These are phyloP conservation scores for Hebeloma cylindrosporum DNA, from an alignment of 768 basidiomycete species.

Conservation along the genomic window DNA sequence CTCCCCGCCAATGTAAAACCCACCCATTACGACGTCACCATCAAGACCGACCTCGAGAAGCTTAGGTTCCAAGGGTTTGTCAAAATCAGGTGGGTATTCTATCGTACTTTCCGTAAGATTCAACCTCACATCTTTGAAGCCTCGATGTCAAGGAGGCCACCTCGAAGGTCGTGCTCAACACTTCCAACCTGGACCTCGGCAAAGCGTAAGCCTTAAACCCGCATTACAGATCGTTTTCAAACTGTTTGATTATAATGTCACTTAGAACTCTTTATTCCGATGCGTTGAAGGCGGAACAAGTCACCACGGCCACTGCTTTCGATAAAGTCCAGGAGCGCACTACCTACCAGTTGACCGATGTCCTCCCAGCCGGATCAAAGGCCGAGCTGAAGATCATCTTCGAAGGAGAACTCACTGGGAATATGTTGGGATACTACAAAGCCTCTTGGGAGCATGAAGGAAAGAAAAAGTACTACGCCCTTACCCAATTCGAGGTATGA, in stretches of 20 bases:
- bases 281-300: slow-evolving; percentile 48
- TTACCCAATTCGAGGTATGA: slow-evolving; percentile 89
- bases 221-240: not conserved
- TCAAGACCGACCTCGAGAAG: slow-evolving; percentile 81
- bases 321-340: slow-evolving; percentile 67
- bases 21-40: slow-evolving; percentile 73
- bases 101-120: not conserved
- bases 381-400: slow-evolving; percentile 72
- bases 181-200: slow-evolving; percentile 56
- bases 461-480: slow-evolving; percentile 63
- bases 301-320: slow-evolving; percentile 44
- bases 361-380: slow-evolving; percentile 66
- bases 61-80: slow-evolving; percentile 76
- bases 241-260: not conserved
- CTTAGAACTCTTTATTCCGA: slow-evolving; percentile 51
- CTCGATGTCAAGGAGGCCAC: slow-evolving; percentile 65
- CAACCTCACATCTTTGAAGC: slow-evolving; percentile 33
- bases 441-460: slow-evolving; percentile 64
- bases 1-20: slow-evolving; percentile 69
- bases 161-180: slow-evolving; percentile 63
- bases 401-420: slow-evolving; percentile 61
- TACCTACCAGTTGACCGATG: slow-evolving; percentile 54
- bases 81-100: slow-evolving; percentile 56
- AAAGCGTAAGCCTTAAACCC: slow-evolving; percentile 41
- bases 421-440: slow-evolving; percentile 85